Evolutionary conservation across 768 basidiomycete species (phyloP).

Genomic region (Amanita rimosa): DNA sequence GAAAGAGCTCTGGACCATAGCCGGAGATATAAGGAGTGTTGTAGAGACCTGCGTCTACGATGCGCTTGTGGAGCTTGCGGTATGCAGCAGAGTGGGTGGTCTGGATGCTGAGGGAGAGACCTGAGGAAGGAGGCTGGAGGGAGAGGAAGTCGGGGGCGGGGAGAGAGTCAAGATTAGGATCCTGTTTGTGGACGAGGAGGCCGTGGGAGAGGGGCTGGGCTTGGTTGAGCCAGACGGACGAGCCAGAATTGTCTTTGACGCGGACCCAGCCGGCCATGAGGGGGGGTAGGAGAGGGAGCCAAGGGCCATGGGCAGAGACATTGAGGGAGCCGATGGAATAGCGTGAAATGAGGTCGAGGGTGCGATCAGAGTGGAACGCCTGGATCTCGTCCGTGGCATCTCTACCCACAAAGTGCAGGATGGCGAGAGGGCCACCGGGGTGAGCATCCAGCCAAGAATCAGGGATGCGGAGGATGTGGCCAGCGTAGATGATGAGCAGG

Average conservation of each 20-base stretch:
- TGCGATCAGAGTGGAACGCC: conserved; percentile 70
- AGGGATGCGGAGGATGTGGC: conserved; percentile 54
- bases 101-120: conserved; percentile 46
- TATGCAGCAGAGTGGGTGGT: conserved; percentile 67
- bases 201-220: conserved; percentile 44
- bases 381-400: conserved; percentile 93
- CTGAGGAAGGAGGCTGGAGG: conserved; percentile 41
- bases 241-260: conserved; percentile 18
- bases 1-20: conserved; percentile 80
- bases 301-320: conserved; percentile 44
- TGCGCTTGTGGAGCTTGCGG: conserved; percentile 61
- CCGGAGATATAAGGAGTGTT: conserved; percentile 73
- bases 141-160: conserved; percentile 25
- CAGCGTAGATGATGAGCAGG: conserved; percentile 61
- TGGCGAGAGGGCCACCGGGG: conserved; percentile 81
- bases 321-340: conserved; percentile 67
- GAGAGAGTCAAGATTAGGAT: no score
- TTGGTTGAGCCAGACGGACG: conserved; percentile 52
- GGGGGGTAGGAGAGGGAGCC: conserved; percentile 79
- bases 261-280: conserved; percentile 78
- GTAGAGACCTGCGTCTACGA: conserved; percentile 78
- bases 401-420: conserved; percentile 91
- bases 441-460: conserved; percentile 73
- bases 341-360: conserved; percentile 40
- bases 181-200: conserved; percentile 40